Evolutionary conservation across 2,329 filamentous ascomycete species (phyloP).

Genomic region (Alternaria rosae): DNA sequence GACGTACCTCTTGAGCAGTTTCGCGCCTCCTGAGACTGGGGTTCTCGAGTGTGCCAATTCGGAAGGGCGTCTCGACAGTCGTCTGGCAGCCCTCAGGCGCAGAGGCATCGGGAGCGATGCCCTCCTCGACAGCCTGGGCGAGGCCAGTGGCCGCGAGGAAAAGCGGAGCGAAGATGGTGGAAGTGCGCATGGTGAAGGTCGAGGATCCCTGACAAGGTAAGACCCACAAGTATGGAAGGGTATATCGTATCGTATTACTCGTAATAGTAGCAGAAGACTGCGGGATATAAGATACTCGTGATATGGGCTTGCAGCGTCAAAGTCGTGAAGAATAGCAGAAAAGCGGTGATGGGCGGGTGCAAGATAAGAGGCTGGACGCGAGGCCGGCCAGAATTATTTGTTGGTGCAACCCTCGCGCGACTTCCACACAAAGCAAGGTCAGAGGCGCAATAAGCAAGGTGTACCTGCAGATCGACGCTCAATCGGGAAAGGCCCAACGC

Average conservation of each 20-base stretch:
- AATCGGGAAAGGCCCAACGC: conserved; percentile 13
- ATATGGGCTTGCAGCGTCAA: background rate
- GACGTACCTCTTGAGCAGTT: conserved; percentile 35
- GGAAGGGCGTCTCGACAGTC: conserved; percentile 62
- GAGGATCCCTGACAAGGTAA: background rate
- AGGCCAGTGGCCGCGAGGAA: conserved; percentile 35
- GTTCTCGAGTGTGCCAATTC: conserved; percentile 62
- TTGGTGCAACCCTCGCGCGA: conserved; percentile 18
- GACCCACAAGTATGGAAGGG: conserved; percentile 6
- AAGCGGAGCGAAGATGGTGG: conserved; percentile 38
- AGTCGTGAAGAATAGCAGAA: conserved; percentile 1
- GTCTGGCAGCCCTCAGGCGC: conserved; percentile 63
- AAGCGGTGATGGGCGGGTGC: background rate
- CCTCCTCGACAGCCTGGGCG: conserved; percentile 39
- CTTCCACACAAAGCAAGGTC: conserved; percentile 22
- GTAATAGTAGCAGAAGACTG: background rate
- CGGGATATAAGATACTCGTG: background rate
- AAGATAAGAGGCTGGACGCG: conserved; percentile 13
- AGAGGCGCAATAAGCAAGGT: conserved; percentile 14
- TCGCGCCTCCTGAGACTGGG: conserved; percentile 33
- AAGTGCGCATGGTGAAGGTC: conserved; percentile 36
- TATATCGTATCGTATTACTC: conserved; percentile 1
- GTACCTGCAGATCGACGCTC: conserved; percentile 20
- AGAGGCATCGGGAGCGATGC: conserved; percentile 58
- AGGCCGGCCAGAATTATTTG: conserved; percentile 15